A percentile compares a stretch with the other conserved stretches of the same genome.
These are phyloP conservation scores for Arthrobotrys megalospora DNA, from an alignment of 2,329 filamentous ascomycete genomes.

Conservation along the genomic window DNA sequence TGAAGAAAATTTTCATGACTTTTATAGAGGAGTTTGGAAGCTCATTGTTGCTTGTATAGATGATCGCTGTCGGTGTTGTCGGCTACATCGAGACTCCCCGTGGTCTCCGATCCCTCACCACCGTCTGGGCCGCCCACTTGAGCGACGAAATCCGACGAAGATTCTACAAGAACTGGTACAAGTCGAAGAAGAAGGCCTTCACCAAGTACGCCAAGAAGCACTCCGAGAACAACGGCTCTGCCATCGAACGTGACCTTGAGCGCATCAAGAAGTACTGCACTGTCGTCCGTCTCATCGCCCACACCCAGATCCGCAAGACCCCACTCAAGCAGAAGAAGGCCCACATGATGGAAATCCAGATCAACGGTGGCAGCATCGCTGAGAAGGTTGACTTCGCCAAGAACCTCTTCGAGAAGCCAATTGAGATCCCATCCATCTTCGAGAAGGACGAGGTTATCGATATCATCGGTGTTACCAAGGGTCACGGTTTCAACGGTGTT, in stretches of 20 bases:
- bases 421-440: conserved; percentile 93
- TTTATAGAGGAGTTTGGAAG: conserved; percentile 29
- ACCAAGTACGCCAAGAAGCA: conserved; percentile 99
- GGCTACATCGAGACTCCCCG: conserved; percentile 99
- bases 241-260: conserved; percentile 97
- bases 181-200: conserved; percentile 99
- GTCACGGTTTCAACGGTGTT: conserved; percentile 98
- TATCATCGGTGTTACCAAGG: conserved; percentile 99
- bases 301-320: conserved; percentile 99
- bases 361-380: conserved; percentile 95
- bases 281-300: conserved; percentile 97
- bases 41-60: conserved; percentile 73
- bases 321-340: conserved; percentile 99
- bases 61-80: conserved; percentile 99
- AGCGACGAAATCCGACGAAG: conserved; percentile 98
- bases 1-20: conserved; percentile 19
- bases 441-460: conserved; percentile 99
- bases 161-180: conserved; percentile 99
- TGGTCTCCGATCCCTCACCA: conserved; percentile 98
- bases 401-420: conserved; percentile 98
- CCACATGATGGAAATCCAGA: conserved; percentile 99
- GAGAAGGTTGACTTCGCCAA: conserved; percentile 98
- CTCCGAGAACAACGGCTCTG: conserved; percentile 90
- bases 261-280: conserved; percentile 99
- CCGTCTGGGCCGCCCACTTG: conserved; percentile 99